These are phyloP conservation scores for Penicillium sp. DNA, from an alignment of 2,329 filamentous ascomycete genomes.

Conservation along the genomic window DNA sequence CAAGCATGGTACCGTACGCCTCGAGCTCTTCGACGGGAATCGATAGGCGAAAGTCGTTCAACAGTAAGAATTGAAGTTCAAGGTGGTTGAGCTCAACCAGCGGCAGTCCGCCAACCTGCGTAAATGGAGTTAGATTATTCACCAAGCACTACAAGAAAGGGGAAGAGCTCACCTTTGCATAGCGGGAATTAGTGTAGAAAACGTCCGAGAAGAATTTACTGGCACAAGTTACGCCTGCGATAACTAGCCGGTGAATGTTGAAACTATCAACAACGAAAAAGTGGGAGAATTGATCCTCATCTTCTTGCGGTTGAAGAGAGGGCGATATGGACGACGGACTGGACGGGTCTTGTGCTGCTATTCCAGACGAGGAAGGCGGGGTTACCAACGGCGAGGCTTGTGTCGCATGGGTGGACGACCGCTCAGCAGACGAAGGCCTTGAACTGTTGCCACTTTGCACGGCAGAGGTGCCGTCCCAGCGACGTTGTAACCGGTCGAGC, in stretches of 20 bases:
- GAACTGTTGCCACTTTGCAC: no score
- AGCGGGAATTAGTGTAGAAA: conserved; percentile 98
- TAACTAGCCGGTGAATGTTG: conserved; percentile 94
- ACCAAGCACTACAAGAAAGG: no score
- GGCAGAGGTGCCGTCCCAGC: no score
- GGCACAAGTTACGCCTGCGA: conserved; percentile 91
- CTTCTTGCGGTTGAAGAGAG: no score
- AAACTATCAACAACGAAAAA: conserved; percentile 97
- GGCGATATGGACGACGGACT: no score
- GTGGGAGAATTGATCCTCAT: conserved; percentile 53
- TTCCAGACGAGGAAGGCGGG: no score
- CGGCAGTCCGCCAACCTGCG: conserved; percentile 86
- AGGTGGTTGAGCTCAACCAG: conserved; percentile 89
- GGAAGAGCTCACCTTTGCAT: conserved; percentile 70
- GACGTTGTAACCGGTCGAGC: conserved; percentile 49
- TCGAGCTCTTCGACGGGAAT: conserved; percentile 92
- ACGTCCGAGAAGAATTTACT: conserved; percentile 99
- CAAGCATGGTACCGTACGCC: conserved; percentile 94
- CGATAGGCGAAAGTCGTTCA: conserved; percentile 91
- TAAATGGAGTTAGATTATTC: neutral
- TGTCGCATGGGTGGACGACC: no score
- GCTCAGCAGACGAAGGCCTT: conserved; percentile 14
- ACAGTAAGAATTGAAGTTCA: conserved; percentile 84
- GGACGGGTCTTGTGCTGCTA: no score
- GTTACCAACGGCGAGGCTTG: no score